Base-by-base conservation (phyloP, 495 filamentous ascomycete species). In the Aspergillus diversus region DNA sequence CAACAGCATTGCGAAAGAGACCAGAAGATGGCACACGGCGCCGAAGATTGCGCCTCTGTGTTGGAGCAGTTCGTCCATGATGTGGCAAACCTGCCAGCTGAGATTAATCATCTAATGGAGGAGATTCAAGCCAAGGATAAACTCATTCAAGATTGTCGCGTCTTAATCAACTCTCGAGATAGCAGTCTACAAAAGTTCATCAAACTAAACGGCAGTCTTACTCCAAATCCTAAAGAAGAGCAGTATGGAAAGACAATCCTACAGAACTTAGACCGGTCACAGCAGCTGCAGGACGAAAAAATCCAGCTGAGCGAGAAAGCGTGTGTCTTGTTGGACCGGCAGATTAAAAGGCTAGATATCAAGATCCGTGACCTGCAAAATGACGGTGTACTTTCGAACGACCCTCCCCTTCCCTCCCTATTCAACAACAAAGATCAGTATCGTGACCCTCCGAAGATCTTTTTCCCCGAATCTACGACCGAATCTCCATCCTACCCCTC, bases 61-160 rank as follows among this genome's bases (percentile, higher is more conserved):
- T 85, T 99, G 52, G 95, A 98, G 68, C 90, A 96, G 69, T 99
- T 94, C 75, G 87, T 93, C 57, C 91, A 96, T 76, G 89, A 92
- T 82, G 86, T 90, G 33, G 90, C 93, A 34, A 98, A 97, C 69
- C 82, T 97, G 7, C 93, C 95, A 16, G 90, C 90, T 12, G 95
- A 99, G 75, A 90, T 98, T 59, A 87, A 88, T 37, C 94, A 97
- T 80, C 80, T 97, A 66, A 90, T 97, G 74, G 95, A 97, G 70
- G 95, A 99, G 76, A 92, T 98, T 34, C 85, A 89, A 69, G 91
- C 92, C 61, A 97, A 97, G 76, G 94, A 99, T 71, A 85, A 86
- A 57, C 75, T 84, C 43, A 89, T 93, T 69, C 83, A 89, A 66
- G 90, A 93, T 39, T 90, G 88, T 69, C 80, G 90, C 46, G 81